These are phyloP conservation scores for Zasmidium citrigriseum DNA, from an alignment of 2,329 filamentous ascomycete species.

Conservation along the genomic window DNA sequence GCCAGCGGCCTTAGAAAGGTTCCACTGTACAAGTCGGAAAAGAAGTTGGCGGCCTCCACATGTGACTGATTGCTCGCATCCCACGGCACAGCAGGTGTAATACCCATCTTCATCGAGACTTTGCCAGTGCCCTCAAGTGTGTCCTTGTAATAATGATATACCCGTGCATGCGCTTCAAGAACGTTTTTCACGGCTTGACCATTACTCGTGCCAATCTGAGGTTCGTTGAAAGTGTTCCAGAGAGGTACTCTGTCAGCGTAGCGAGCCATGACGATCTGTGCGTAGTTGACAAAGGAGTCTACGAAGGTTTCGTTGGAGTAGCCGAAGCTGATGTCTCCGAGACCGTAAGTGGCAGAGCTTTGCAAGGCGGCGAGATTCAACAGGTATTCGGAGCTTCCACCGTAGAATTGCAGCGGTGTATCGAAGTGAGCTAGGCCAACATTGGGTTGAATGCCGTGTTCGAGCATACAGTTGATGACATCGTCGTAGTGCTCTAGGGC, in stretches of 20 bases:
- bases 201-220: conserved; percentile 19
- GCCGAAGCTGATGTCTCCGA: conserved; percentile 15
- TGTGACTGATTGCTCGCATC: conserved; percentile 42
- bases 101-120: conserved; percentile 52
- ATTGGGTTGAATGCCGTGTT: conserved; percentile 45
- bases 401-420: conserved; percentile 23
- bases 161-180: conserved; percentile 21
- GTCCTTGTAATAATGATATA: conserved; percentile 52
- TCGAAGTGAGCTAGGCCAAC: conserved; percentile 51
- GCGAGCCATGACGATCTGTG: conserved; percentile 38
- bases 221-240: conserved; percentile 44
- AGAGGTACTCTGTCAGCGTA: conserved; percentile 40
- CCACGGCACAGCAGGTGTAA: conserved; percentile 39
- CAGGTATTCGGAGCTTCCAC: not conserved
- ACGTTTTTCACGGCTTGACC: conserved; percentile 17
- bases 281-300: conserved; percentile 43
- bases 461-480: conserved; percentile 41
- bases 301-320: conserved; percentile 7
- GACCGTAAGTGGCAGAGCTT: not conserved
- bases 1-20: conserved; percentile 56
- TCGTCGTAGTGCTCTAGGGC: conserved; percentile 52
- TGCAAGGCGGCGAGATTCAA: not conserved
- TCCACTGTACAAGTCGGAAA: conserved; percentile 46
- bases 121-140: conserved; percentile 53
- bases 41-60: conserved; percentile 49